phyloP scores from a whole-genome alignment of 306 rosid species.

The Vigna mungo region DNA sequence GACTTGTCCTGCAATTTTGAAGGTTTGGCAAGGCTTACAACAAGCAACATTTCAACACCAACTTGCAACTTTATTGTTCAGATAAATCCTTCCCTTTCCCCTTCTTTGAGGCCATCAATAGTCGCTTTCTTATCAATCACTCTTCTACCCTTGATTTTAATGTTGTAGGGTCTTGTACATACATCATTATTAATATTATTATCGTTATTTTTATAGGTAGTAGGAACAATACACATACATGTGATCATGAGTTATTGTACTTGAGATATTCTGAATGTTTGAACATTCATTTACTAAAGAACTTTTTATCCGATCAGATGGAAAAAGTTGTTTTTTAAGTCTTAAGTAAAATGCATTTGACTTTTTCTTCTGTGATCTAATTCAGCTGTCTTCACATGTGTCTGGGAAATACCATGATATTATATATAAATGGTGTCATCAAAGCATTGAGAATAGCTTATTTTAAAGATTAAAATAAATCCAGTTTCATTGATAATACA shows the following conservation, averaged over 20 bases:
- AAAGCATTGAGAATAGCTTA: not conserved
- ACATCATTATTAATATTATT: no score
- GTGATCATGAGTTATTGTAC: conserved; percentile 16
- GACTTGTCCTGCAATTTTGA: conserved; percentile 78
- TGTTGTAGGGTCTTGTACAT: conserved; percentile 53
- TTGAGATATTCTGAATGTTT: not conserved
- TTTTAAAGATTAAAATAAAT: not conserved
- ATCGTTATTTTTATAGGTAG: no score
- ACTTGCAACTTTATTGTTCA: conserved; percentile 82
- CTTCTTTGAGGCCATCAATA: conserved; percentile 44
- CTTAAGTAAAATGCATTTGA: conserved; percentile 16
- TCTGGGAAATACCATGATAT: not conserved
- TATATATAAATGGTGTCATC: no score
- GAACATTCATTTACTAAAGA: conserved; percentile 32
- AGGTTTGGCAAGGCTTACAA: conserved; percentile 78
- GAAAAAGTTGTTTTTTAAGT: not conserved
- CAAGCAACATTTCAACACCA: conserved; percentile 79
- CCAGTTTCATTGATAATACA: not conserved
- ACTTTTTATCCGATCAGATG: not conserved
- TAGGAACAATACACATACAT: not conserved
- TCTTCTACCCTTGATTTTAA: conserved; percentile 38
- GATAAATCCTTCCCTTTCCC: conserved; percentile 63
- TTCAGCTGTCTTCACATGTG: conserved; percentile 36
- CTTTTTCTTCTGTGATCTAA: conserved; percentile 27
- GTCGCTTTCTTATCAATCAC: conserved; percentile 42